phyloP scores from a whole-genome alignment of 106 monocot species.

The Phalaenopsis aphrodite region DNA sequence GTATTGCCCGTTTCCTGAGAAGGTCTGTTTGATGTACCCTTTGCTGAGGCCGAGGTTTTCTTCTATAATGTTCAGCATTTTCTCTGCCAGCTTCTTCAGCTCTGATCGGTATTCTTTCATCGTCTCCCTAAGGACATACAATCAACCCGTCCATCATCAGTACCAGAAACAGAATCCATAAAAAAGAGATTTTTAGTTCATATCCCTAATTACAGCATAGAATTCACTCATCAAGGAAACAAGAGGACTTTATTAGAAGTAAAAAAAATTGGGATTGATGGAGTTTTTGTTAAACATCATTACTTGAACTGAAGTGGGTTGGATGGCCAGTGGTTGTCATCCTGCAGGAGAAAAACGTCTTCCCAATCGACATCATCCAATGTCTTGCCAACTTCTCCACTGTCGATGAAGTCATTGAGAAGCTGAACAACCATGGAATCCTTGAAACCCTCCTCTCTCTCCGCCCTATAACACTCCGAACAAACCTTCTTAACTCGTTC shows the following conservation, averaged over 20 bases:
- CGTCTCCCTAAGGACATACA: constrained; percentile 26
- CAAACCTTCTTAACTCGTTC: constrained; percentile 55
- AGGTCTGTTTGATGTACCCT: constrained; percentile 45
- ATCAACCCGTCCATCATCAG: too few species aligned
- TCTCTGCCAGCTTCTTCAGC: constrained; percentile 58
- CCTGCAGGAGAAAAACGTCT: constrained; percentile 41
- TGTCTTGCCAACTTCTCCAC: constrained; percentile 2
- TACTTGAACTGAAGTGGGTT: constrained; percentile 46
- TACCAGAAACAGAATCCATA: too few species aligned
- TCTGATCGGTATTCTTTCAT: constrained; percentile 58
- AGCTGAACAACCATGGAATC: constrained; percentile 30
- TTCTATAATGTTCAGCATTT: constrained; percentile 40
- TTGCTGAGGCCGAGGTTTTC: constrained; percentile 53
- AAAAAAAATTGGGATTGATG: too few species aligned
- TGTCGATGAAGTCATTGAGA: constrained; percentile 17
- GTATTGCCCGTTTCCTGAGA: constrained; percentile 22
- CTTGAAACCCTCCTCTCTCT: constrained; percentile 52
- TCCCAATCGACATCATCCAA: constrained; percentile 51
- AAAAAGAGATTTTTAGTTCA: too few species aligned
- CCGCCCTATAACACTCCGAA: constrained; percentile 35
- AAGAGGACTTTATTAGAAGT: too few species aligned
- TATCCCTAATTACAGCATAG: too few species aligned
- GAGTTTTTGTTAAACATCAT: not conserved
- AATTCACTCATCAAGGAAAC: too few species aligned
- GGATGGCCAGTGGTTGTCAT: constrained; percentile 43